These are phyloP conservation scores for Phytophthora hibernalis DNA, from an alignment of 352 stramenopile genomes.

Conservation along the genomic window DNA sequence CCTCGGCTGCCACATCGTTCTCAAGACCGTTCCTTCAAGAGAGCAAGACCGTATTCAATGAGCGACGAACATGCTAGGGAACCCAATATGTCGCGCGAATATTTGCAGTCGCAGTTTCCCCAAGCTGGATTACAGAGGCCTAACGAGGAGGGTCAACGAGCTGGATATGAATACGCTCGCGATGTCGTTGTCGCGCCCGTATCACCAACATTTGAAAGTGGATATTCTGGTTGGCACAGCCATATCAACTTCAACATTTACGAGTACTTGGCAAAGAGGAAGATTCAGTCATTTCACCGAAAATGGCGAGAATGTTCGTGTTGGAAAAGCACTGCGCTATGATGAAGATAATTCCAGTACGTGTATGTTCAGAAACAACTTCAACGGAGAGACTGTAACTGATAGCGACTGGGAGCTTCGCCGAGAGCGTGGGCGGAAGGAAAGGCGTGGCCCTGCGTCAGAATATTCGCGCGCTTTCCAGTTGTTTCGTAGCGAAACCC, in stretches of 20 bases:
- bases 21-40: background rate
- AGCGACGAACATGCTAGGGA: background rate
- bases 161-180: conserved; percentile 1
- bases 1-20: background rate
- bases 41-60: background rate
- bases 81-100: background rate
- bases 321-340: background rate
- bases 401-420: background rate
- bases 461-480: background rate
- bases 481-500: background rate
- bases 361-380: background rate
- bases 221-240: background rate
- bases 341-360: background rate
- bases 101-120: background rate
- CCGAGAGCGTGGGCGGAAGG: background rate
- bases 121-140: background rate
- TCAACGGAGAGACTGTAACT: background rate
- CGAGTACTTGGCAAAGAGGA: background rate
- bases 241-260: background rate
- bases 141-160: background rate
- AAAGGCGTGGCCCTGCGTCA: background rate
- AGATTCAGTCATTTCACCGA: background rate
- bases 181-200: background rate
- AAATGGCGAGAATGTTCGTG: background rate
- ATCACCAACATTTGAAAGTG: background rate